Base-by-base conservation (phyloP, 1,284 basidiomycete species). In the Ganoderma lingzhi region DNA sequence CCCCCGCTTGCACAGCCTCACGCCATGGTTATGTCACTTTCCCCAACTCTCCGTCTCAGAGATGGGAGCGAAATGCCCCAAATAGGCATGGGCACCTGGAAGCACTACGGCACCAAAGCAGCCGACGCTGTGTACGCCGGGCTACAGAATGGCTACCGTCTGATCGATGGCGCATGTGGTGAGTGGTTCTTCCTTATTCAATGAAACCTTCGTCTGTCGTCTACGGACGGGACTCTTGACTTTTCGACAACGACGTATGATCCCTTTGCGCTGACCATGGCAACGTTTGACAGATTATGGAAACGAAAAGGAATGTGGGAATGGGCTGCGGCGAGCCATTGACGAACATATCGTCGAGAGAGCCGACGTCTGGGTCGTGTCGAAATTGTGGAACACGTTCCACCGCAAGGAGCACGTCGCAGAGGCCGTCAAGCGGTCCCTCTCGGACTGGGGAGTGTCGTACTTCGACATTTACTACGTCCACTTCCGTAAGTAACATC, bases 101-200 rank as follows among this genome's bases (percentile, higher is more conserved):
- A 76, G 59, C 76, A 75, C 70, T 63, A 68, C 67, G 74, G 73
- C 62, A 65, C 72, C 35, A 71, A 73, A 30, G 75, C 75, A 2
- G 64, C 74, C 63, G 72, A 79, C 64, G 76, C 80, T 61, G 82
- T 85, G 41, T 82, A 84, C 78, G 76, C 79, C 63, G 83, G 83
- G 19, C 78, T 84, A 76, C 82, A 83, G 74, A 75, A 76, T 59
- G 84, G 83, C 32, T 84, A 83, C 75, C 77, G 83, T 55, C 80
- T 84, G 41, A 76, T 84, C 53, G 83, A 84, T 66, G 78, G 82
- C 45, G 82, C 82, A 28, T 78, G 77, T 48, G 76, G 75, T 74
- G 61, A 35, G 71, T 65, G 12, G 8, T 12, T 6, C 19, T 59
- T n/a, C 35, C 23, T 28, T 17, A 9, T 55, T 55, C 53, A 32